Evolutionary conservation across 306 rosid species (phyloP).

Genomic region (Benincasa hispida): DNA sequence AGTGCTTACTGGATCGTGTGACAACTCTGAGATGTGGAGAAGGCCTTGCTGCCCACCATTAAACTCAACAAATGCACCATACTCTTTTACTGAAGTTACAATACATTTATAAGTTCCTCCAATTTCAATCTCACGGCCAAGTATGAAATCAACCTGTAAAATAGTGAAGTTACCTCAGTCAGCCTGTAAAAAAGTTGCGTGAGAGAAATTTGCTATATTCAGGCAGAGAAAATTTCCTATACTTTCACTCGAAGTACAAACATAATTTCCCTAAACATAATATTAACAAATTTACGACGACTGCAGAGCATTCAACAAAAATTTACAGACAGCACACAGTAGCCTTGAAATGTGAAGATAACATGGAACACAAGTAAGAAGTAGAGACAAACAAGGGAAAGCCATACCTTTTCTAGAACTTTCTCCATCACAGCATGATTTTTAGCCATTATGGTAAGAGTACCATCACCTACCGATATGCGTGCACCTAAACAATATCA

Average conservation of each 20-base stretch:
- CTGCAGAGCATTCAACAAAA: not conserved
- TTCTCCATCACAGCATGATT: constrained; percentile 70
- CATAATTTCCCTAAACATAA: not conserved
- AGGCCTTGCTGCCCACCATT: constrained; percentile 97
- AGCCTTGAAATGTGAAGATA: not conserved
- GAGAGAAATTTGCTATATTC: not conserved
- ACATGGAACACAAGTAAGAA: not conserved
- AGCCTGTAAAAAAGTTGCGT: not conserved
- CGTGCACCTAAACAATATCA: constrained; percentile 57
- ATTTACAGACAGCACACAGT: not conserved
- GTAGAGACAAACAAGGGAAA: too few relatives aligned
- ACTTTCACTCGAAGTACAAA: not conserved
- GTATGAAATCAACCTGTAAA: constrained; percentile 63
- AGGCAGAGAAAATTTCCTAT: not conserved
- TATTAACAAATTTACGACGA: not conserved
- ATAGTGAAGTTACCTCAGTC: not conserved
- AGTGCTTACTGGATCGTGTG: constrained; percentile 59
- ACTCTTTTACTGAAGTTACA: constrained; percentile 61
- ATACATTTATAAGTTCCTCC: constrained; percentile 80
- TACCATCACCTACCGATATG: constrained; percentile 74
- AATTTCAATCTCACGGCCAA: constrained; percentile 86
- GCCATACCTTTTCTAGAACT: constrained; percentile 64
- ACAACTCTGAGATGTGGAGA: constrained; percentile 91
- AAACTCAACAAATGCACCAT: constrained; percentile 90
- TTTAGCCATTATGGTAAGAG: constrained; percentile 75